These are phyloP conservation scores for Colletotrichum tropicale DNA, from an alignment of 2,329 filamentous ascomycete species.

Conservation along the genomic window DNA sequence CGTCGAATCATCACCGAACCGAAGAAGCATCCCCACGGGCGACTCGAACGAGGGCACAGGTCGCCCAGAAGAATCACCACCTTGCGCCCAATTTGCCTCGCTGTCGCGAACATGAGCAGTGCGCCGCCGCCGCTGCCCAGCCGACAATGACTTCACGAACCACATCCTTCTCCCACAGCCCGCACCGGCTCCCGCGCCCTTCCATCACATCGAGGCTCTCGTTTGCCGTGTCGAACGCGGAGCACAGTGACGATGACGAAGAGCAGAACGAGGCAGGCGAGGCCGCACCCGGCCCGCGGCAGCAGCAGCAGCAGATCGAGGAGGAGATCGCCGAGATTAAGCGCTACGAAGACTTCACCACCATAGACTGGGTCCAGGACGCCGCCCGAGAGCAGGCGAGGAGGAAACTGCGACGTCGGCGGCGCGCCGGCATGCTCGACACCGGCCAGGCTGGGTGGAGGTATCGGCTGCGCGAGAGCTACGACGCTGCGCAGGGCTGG, in stretches of 20 bases:
- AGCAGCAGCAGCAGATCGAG: constrained; percentile 71
- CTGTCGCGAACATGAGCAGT: constrained; percentile 41
- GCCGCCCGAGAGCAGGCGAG: constrained; percentile 87
- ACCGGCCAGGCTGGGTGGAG: constrained; percentile 75
- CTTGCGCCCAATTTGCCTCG: not conserved
- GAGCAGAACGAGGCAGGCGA: constrained; percentile 13
- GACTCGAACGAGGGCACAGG: not conserved
- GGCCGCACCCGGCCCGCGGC: constrained; percentile 21
- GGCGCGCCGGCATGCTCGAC: constrained; percentile 75
- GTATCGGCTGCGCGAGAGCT: constrained; percentile 80
- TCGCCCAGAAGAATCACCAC: not conserved
- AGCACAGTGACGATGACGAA: constrained; percentile 64
- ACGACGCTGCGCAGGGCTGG: constrained; percentile 97
- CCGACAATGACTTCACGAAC: constrained; percentile 55
- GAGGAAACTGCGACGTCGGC: constrained; percentile 75
- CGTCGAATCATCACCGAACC: not conserved
- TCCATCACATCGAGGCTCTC: constrained; percentile 70
- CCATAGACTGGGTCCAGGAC: constrained; percentile 99
- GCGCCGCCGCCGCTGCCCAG: constrained; percentile 22
- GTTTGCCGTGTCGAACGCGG: constrained; percentile 68
- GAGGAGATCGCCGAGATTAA: constrained; percentile 99
- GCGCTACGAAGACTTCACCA: constrained; percentile 98
- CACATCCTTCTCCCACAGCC: constrained; percentile 54
- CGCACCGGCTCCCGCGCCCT: constrained; percentile 44
- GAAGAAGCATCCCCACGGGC: not conserved